Evolutionary conservation across 257 asterid species (phyloP).

Genomic region (Nicotiana knightiana): DNA sequence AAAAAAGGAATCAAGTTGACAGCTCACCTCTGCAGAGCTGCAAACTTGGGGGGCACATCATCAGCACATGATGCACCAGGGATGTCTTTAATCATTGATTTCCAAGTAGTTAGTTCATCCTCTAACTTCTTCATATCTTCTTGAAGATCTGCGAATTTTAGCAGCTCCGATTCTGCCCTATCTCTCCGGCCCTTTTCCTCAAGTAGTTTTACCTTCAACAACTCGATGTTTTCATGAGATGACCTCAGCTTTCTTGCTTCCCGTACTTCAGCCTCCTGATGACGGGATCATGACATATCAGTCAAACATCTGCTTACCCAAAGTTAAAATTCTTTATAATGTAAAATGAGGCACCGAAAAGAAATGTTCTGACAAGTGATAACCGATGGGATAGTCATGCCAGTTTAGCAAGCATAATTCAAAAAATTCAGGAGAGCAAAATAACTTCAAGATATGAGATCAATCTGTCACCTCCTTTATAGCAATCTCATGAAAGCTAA

Average conservation of each 20-base stretch:
- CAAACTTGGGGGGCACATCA: slow-evolving; percentile 61
- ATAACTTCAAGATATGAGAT: neutral
- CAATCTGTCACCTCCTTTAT: neutral
- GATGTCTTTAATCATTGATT: slow-evolving; percentile 61
- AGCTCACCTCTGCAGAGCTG: slow-evolving; percentile 74
- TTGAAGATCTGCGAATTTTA: slow-evolving; percentile 50
- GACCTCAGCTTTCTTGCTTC: slow-evolving; percentile 83
- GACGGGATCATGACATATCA: slow-evolving; percentile 16
- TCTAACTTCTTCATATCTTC: slow-evolving; percentile 49
- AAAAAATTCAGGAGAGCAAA: neutral
- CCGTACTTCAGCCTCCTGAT: slow-evolving; percentile 84
- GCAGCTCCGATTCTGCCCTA: slow-evolving; percentile 77
- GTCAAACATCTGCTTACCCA: neutral
- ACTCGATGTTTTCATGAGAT: slow-evolving; percentile 58
- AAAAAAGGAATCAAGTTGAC: slow-evolving; percentile 8
- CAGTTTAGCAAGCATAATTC: neutral
- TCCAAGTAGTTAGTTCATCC: slow-evolving; percentile 81
- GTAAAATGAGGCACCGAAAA: slow-evolving; percentile 1
- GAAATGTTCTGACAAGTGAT: neutral
- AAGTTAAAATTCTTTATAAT: neutral
- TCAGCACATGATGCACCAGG: slow-evolving; percentile 84
- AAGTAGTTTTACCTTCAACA: slow-evolving; percentile 76
- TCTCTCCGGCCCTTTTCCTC: slow-evolving; percentile 84
- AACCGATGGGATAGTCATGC: neutral
- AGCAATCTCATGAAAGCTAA: neutral